Evolutionary conservation across 306 rosid genomes (phyloP), one percentile per base, ranked within the genome.

Genomic region (Gynostemma pentaphyllum): DNA sequence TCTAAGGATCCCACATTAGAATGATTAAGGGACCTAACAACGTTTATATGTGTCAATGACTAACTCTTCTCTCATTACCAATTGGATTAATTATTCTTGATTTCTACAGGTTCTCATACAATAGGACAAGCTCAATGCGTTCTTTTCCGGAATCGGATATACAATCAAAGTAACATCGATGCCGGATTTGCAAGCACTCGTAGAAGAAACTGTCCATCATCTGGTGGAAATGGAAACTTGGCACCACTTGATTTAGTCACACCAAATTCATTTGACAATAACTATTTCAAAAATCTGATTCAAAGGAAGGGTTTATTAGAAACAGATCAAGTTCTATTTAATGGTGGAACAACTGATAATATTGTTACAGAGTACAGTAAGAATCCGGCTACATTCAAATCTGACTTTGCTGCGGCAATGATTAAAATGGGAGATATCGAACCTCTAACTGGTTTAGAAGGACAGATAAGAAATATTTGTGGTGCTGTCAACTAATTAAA

Each of bases 171-270:
- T 2, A 47, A 68, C 71, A 80, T 83, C 2, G 85, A 83, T 34
- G 78, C 73, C 18, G 84, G 76, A 14, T 78, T 80, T 73, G 78
- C 82, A 3, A 65, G 68, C 9, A 80, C 78, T 39, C 83, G 78
- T 12, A 64, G n/a, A 51, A 75, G 83, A 3, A 46, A 63, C 22
- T 80, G 89, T 50, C 89, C 83, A 5, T 64, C 23, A 7, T 4
- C 7, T 0, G 10, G 12, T 1, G 76, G 82, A 10, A 9, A 78
- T 44, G 6, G 54, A 26, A 83, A 70, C 23, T 62, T 78, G 71
- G 80, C 89, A 13, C 41, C 86, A 26, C 39, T 83, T 0, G 89
- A 83, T 9, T 73, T 83, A 76, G 86, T 83, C 5, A 80, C 89
- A 9, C 86, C 83, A 0, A 83, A 80, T 55, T 79, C 81, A 1